Base-by-base conservation (phyloP, 495 filamentous ascomycete species). In the Hypoxylon crocopeplum region DNA sequence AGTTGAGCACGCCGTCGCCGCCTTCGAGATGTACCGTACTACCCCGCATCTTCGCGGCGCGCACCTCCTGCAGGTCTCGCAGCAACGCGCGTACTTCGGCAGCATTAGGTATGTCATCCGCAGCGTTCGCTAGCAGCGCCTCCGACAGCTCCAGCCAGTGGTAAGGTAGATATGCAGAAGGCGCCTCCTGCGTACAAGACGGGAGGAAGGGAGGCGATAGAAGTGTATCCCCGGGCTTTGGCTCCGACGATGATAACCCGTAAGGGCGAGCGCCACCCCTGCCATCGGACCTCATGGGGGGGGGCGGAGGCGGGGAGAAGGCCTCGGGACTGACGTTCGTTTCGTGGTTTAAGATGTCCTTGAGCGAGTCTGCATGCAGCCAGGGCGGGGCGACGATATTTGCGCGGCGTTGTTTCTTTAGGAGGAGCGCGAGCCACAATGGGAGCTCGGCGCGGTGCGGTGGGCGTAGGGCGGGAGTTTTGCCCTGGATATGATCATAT, bases 391-490 rank as follows among this genome's bases (percentile, higher is more conserved):
- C 89, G 33, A 92, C 75, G 71, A 98, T 97, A 76, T 97, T 96
- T 69, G 92, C 93, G 67, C 93, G 87, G 27, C 88, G 85, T 77
- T 98, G 95, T 57, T 92, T 90, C 75, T 98, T 97, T 46, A 98
- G 87, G 48, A 97, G 87, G 42, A 98, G 84, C n/a, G 95, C 94
- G 40, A 98, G 88, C 95, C 95, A 98, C 68, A 98, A 86, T 11
- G 94, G 94, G 36, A 98, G 72, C 22, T 86, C 74, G 52, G 88
- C 82, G 63, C 92, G 86, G 60, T 92, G 87, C 0, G 94, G 93
- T 7, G 94, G 94, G 22, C 82, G 81, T 40, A 98, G 84, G 36
- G 83, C 72, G 25, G 86, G 84, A 27, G 91, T 86, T 57, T 85
- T 82, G 38, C 94, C 94, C 93, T 98, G 56, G 47, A 41, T 66